phyloP scores from a whole-genome alignment of 2,329 filamentous ascomycete species.

The Colletotrichum viniferum region DNA sequence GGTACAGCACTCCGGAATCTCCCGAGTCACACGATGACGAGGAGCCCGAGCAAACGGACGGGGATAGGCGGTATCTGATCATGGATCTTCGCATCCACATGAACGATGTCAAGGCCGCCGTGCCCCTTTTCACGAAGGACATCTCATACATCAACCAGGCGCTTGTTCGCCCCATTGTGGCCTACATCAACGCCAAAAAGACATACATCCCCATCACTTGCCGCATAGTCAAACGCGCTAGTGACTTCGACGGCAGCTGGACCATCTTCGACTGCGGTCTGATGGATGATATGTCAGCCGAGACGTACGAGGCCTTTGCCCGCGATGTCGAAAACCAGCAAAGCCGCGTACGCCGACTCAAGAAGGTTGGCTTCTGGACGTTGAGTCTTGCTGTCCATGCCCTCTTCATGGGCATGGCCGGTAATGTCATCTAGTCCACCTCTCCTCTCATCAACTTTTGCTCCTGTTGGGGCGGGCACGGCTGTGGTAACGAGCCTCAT shows the following conservation, averaged over 20 bases:
- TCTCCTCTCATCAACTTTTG: not conserved
- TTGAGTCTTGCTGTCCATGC: slow-evolving; percentile 91
- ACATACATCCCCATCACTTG: slow-evolving; percentile 97
- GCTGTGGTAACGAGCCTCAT: slow-evolving; percentile 14
- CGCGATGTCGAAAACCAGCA: slow-evolving; percentile 89
- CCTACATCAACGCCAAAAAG: slow-evolving; percentile 94
- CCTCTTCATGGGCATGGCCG: slow-evolving; percentile 92
- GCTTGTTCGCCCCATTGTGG: slow-evolving; percentile 92
- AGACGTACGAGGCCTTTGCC: slow-evolving; percentile 94
- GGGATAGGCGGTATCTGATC: slow-evolving; percentile 80
- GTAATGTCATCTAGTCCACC: slow-evolving; percentile 63
- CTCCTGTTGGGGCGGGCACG: not conserved
- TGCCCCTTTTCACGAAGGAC: slow-evolving; percentile 90
- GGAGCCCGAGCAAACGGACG: slow-evolving; percentile 28
- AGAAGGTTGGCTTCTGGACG: slow-evolving; percentile 97
- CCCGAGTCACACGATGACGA: not conserved
- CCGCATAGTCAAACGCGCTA: slow-evolving; percentile 85
- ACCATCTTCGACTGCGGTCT: slow-evolving; percentile 91
- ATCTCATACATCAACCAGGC: slow-evolving; percentile 97
- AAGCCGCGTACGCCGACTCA: slow-evolving; percentile 82
- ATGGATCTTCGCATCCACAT: slow-evolving; percentile 96
- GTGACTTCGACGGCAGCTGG: slow-evolving; percentile 96
- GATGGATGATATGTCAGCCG: slow-evolving; percentile 90
- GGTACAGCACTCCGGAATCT: not conserved
- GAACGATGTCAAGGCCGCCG: slow-evolving; percentile 90